Evolutionary conservation across 2,329 filamentous ascomycete species (phyloP).

Genomic region (Dactylellina haptotyla): DNA sequence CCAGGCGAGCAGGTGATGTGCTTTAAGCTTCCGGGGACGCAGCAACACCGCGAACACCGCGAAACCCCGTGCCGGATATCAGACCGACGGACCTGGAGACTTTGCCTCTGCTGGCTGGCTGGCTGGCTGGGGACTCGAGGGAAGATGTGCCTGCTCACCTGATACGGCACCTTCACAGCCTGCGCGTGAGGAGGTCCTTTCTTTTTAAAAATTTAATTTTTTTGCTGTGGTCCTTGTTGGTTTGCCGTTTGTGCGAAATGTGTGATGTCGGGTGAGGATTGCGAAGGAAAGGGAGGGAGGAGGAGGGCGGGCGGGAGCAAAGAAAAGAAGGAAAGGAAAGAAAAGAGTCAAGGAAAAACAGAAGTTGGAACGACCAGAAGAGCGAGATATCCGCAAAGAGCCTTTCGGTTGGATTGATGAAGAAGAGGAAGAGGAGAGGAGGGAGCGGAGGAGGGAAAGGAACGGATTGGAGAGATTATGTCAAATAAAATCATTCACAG

Average conservation of each 20-base stretch:
- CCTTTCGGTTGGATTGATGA: background rate
- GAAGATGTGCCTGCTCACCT: conserved; percentile 30
- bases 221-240: conserved; percentile 2
- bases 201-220: background rate
- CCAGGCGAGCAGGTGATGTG: background rate
- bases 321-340: conserved; percentile 5
- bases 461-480: conserved; percentile 27
- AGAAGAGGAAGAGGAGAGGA: background rate
- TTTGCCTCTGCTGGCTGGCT: no score
- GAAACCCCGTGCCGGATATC: no score
- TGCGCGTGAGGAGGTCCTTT: conserved; percentile 5
- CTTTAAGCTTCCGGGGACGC: conserved; percentile 20
- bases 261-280: conserved; percentile 6
- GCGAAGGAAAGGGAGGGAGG: background rate
- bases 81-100: no score
- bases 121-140: background rate
- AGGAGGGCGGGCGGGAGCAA: background rate
- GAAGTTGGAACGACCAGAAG: background rate
- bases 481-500: conserved; percentile 28
- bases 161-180: conserved; percentile 26
- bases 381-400: no score
- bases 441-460: background rate
- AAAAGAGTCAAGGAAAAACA: background rate
- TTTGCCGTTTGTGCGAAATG: conserved; percentile 7
- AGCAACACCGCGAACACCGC: background rate